Percentiles rank a stretch among this genome's conserved stretches.
These are phyloP conservation scores for Kwoniella dendrophila DNA, from an alignment of 768 basidiomycete species.

Conservation along the genomic window DNA sequence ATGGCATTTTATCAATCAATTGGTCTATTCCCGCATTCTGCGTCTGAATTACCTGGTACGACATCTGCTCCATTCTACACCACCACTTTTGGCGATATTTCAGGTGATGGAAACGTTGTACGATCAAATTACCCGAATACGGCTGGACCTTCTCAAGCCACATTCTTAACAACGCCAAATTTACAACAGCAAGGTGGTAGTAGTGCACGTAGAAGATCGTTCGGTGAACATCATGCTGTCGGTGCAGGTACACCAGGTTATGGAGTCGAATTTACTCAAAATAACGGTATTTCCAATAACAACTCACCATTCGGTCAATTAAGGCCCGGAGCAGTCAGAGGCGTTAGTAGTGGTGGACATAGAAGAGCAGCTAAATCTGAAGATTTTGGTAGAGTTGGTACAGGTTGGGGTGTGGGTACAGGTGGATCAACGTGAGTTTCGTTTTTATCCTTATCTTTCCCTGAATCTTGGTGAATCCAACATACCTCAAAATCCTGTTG, in stretches of 20 bases:
- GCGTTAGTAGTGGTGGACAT: slow-evolving; percentile 54
- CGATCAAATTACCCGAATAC: slow-evolving; percentile 16
- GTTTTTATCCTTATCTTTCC: slow-evolving; percentile 2
- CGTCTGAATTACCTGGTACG: slow-evolving; percentile 34
- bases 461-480: background rate
- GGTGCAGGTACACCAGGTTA: slow-evolving; percentile 51
- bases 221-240: slow-evolving; percentile 44
- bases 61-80: slow-evolving; percentile 39
- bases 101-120: too few species aligned
- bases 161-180: slow-evolving; percentile 22
- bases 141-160: slow-evolving; percentile 18
- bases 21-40: slow-evolving; percentile 26
- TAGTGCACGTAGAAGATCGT: slow-evolving; percentile 26
- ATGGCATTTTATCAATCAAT: slow-evolving; percentile 47
- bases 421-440: slow-evolving; percentile 49
- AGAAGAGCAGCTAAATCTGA: slow-evolving; percentile 67
- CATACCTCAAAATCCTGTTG: too few species aligned
- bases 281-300: background rate
- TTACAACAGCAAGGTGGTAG: slow-evolving; percentile 5
- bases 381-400: slow-evolving; percentile 59
- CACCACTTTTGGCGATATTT: slow-evolving; percentile 32
- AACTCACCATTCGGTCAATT: slow-evolving; percentile 15
- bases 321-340: slow-evolving; percentile 22
- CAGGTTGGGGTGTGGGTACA: slow-evolving; percentile 43
- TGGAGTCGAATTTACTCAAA: slow-evolving; percentile 40